phyloP scores from a whole-genome alignment of 768 basidiomycete species.

The Pisolithus sp. region DNA sequence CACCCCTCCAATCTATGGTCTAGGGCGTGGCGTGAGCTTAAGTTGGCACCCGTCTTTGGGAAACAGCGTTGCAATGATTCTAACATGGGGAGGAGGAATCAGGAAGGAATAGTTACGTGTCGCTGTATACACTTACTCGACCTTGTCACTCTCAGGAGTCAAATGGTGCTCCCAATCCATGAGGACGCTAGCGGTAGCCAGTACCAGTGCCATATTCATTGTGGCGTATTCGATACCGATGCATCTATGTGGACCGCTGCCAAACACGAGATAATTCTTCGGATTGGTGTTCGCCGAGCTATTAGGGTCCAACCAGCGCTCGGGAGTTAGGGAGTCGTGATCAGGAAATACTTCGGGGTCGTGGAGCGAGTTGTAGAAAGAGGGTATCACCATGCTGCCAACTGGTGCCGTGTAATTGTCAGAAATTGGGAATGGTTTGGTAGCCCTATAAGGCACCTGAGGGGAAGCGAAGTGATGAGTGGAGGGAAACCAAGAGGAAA shows the following conservation, averaged over 20 bases:
- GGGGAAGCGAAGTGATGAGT: conserved; percentile 11
- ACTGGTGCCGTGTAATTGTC: conserved; percentile 89
- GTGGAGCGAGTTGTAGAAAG: conserved; percentile 88
- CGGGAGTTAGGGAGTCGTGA: conserved; percentile 77
- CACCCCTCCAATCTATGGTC: conserved; percentile 6
- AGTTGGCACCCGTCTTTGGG: conserved; percentile 87
- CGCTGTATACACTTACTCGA: conserved; percentile 53
- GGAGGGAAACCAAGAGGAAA: background rate
- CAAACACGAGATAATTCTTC: conserved; percentile 94
- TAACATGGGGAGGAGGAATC: conserved; percentile 21
- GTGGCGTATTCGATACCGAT: conserved; percentile 90
- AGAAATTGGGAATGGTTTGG: conserved; percentile 86
- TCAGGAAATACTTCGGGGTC: conserved; percentile 84
- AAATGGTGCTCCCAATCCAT: conserved; percentile 83
- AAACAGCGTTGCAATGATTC: conserved; percentile 95
- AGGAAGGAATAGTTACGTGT: conserved; percentile 1
- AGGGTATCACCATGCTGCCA: conserved; percentile 91
- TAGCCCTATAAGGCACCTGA: conserved; percentile 89
- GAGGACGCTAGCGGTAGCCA: conserved; percentile 74
- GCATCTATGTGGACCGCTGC: conserved; percentile 87
- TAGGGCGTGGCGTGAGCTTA: conserved; percentile 61
- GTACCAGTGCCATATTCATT: conserved; percentile 82
- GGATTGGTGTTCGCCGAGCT: conserved; percentile 76
- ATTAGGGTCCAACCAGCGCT: conserved; percentile 88
- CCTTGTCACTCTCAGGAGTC: conserved; percentile 74